Conservation (phyloP, 371 early-diverging fungal species). For the Zychaea mexicana region DNA sequence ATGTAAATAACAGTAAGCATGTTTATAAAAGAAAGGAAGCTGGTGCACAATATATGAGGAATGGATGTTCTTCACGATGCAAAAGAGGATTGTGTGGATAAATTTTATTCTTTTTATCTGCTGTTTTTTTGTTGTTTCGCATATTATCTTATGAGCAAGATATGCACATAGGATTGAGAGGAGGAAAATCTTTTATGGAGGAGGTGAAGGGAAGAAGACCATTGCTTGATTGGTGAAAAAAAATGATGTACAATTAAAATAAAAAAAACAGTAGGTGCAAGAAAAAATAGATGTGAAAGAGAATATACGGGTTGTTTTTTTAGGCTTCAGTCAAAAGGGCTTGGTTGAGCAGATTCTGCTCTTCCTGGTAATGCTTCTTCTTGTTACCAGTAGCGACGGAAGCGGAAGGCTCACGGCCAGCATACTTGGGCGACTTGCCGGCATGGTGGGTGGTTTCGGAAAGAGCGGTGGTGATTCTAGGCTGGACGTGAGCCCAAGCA, state of each 20-base stretch:
- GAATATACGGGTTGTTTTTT: not conserved
- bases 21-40: too few relatives aligned
- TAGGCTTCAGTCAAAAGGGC: slow-evolving; percentile 68
- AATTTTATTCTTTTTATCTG: too few relatives aligned
- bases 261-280: not conserved
- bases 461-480: slow-evolving; percentile 83
- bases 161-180: too few relatives aligned
- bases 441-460: slow-evolving; percentile 72
- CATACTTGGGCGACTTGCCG: slow-evolving; percentile 77
- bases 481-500: slow-evolving; percentile 87
- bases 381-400: slow-evolving; percentile 97
- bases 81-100: too few relatives aligned
- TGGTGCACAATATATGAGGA: too few relatives aligned
- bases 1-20: too few relatives aligned
- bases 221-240: too few relatives aligned
- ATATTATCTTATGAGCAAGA: too few relatives aligned
- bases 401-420: slow-evolving; percentile 91
- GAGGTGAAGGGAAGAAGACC: not conserved
- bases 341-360: slow-evolving; percentile 78
- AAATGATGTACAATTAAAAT: not conserved
- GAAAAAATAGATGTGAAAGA: not conserved
- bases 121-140: too few relatives aligned
- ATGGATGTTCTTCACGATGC: too few relatives aligned
- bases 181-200: too few relatives aligned
- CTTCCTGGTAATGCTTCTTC: slow-evolving; percentile 95